Conservation (phyloP, 2,329 filamentous ascomycete species). For the Dactylellina haptotyla region DNA sequence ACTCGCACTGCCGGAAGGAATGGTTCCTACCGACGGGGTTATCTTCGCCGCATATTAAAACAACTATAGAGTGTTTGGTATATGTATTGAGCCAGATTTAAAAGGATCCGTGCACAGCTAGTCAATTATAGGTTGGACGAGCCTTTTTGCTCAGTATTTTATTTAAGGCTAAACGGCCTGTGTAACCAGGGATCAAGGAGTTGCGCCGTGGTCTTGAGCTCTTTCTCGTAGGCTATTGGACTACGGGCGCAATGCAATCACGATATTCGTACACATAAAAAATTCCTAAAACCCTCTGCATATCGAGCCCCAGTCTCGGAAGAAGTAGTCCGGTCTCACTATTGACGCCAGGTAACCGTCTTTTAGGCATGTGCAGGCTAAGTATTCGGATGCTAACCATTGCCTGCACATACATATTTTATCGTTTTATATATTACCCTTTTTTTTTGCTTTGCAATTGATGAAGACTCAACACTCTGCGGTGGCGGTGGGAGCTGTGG, state of each 20-base stretch:
- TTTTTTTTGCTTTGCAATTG: not conserved
- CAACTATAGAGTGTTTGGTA: constrained; percentile 30
- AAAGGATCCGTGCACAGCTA: constrained; percentile 52
- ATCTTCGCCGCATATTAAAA: constrained; percentile 52
- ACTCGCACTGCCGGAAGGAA: constrained; percentile 40
- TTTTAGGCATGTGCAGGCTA: constrained; percentile 49
- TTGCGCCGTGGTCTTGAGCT: constrained; percentile 3
- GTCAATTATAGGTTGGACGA: constrained; percentile 25
- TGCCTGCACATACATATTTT: too few species aligned
- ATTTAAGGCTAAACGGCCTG: constrained; percentile 52
- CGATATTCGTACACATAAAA: not conserved
- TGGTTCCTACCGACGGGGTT: constrained; percentile 52
- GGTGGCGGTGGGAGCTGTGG: too few species aligned
- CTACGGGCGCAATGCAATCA: too few species aligned
- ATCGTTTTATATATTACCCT: not conserved
- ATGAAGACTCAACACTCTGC: not conserved
- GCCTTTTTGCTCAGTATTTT: constrained; percentile 18
- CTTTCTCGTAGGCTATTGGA: constrained; percentile 1
- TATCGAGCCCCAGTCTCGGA: constrained; percentile 40
- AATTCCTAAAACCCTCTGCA: constrained; percentile 17
- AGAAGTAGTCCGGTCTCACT: constrained; percentile 39
- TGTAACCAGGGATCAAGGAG: constrained; percentile 44
- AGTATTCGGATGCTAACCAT: constrained; percentile 9
- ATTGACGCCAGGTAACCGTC: constrained; percentile 21
- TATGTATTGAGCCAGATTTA: constrained; percentile 46